Evolutionary conservation across 768 basidiomycete genomes (phyloP), one percentile per base, ranked within the genome.

Genomic region (Tylopilus plumbeoviolaceoides): DNA sequence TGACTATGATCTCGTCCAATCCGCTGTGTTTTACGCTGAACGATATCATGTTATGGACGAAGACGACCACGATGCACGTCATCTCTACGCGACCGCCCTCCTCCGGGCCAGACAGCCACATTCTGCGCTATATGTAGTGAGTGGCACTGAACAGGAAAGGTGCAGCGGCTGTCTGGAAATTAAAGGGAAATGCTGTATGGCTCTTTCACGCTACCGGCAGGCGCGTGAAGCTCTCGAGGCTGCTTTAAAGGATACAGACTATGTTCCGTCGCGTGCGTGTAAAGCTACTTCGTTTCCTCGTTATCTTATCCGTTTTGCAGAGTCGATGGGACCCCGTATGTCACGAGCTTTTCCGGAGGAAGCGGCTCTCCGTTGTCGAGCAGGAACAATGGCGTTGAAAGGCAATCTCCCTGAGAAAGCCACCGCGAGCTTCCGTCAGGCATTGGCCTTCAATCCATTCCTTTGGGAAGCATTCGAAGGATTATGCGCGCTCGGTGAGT

Each of bases 391-490:
- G 69, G 89, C 91, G 30, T 62, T 85, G 64, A 89, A 86, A 69
- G 90, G 87, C 45, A 91, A 92, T 67, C 77, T 89, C 53, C 79
- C 79, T 3, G 84, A 87, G 49, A 80, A 82, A 59, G 93, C 93
- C n/a, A 73, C 78, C 23, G 63, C 71, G 49, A 85, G 83, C 63
- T 95, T 87, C 68, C 77, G 77, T 43, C 80, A 84, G 53, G 88
- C 91, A 25, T 75, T 97, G 55, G 67, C 74, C 14, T 66, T 84
- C 44, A 85, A 91, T 64, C 89, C 91, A 30, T 80, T 90, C 66
- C 71, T 94, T 49, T 95, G 92, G 92, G 93, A 97, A 67, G 93
- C 93, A 5, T 89, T 93, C 62, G 90, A 93, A 63, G 92, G 90
- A 0, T 69, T 97, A 31, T 95, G 93, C 66, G 71, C 78, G 28